Evolutionary conservation across 2,329 filamentous ascomycete species (phyloP).

Genomic region (Diplodia mutila): DNA sequence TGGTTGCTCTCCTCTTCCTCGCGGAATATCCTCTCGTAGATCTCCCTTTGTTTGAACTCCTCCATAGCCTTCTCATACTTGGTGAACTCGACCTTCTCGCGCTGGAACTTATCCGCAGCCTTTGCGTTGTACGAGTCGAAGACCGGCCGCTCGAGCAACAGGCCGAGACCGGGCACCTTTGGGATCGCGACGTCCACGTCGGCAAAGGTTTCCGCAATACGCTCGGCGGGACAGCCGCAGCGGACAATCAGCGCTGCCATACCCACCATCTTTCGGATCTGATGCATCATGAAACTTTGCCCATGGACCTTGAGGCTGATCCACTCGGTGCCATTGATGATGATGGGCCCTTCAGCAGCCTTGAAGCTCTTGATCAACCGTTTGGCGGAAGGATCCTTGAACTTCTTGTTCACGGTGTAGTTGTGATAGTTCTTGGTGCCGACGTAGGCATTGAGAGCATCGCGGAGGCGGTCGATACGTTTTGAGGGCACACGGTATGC

Average conservation of each 20-base stretch:
- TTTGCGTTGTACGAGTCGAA: slow-evolving; percentile 87
- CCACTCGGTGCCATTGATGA: slow-evolving; percentile 93
- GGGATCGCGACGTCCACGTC: slow-evolving; percentile 79
- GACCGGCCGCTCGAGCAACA: slow-evolving; percentile 87
- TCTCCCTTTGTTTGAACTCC: slow-evolving; percentile 88
- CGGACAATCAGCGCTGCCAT: slow-evolving; percentile 85
- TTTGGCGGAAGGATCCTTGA: slow-evolving; percentile 80
- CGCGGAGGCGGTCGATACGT: slow-evolving; percentile 76
- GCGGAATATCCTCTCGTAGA: slow-evolving; percentile 88
- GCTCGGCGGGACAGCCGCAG: slow-evolving; percentile 73
- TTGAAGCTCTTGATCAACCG: slow-evolving; percentile 91
- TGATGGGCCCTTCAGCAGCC: slow-evolving; percentile 66
- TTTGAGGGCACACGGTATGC: slow-evolving; percentile 76
- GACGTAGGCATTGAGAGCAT: slow-evolving; percentile 72
- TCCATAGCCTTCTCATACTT: slow-evolving; percentile 78
- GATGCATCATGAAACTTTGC: slow-evolving; percentile 99
- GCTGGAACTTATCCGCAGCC: slow-evolving; percentile 64
- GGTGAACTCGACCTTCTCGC: slow-evolving; percentile 75
- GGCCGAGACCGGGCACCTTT: slow-evolving; percentile 86
- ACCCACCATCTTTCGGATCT: slow-evolving; percentile 98
- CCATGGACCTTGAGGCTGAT: slow-evolving; percentile 94
- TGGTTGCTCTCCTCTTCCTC: slow-evolving; percentile 86
- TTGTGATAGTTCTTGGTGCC: slow-evolving; percentile 96
- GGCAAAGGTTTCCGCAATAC: slow-evolving; percentile 76
- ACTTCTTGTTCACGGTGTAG: slow-evolving; percentile 89